Percentiles rank a stretch among this genome's conserved stretches.
These are phyloP conservation scores for Cubamyces sp. DNA, from an alignment of 768 basidiomycete species.

Conservation along the genomic window DNA sequence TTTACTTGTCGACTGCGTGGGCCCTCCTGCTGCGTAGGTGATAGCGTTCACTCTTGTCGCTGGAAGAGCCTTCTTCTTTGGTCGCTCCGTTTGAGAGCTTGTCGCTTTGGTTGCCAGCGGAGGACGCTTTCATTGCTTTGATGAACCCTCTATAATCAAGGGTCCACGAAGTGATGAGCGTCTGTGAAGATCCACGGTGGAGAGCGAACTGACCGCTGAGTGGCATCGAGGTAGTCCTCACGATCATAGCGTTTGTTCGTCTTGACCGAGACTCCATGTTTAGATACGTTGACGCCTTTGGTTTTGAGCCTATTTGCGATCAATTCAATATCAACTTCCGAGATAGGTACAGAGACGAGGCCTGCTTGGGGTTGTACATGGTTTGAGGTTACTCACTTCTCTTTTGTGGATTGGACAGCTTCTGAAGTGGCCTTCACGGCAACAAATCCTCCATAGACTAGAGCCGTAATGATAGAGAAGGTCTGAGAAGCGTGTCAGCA, in stretches of 20 bases:
- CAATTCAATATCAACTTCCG: neutral
- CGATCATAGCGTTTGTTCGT: slow-evolving; percentile 61
- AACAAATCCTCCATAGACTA: slow-evolving; percentile 47
- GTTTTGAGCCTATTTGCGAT: slow-evolving; percentile 50
- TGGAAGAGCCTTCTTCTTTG: neutral
- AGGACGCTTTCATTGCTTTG: slow-evolving; percentile 45
- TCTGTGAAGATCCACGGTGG: neutral
- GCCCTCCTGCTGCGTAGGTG: neutral
- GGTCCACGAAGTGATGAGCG: slow-evolving; percentile 1
- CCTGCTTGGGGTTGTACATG: no score
- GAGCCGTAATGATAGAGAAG: slow-evolving; percentile 48
- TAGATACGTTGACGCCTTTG: slow-evolving; percentile 59
- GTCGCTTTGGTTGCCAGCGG: slow-evolving; percentile 15
- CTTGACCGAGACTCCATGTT: slow-evolving; percentile 67
- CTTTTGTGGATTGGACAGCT: slow-evolving; percentile 53
- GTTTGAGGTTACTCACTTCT: slow-evolving; percentile 46
- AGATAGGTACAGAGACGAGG: neutral
- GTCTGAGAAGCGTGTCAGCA: slow-evolving; percentile 43
- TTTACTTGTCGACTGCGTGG: slow-evolving; percentile 4
- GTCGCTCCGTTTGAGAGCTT: neutral
- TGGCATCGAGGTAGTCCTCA: slow-evolving; percentile 72
- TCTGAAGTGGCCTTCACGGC: slow-evolving; percentile 44
- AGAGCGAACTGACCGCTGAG: slow-evolving; percentile 55
- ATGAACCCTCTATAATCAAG: slow-evolving; percentile 50
- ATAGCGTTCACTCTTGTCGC: neutral